Conservation (phyloP, 1,284 basidiomycete genomes). For the Leccinum solheimii region DNA sequence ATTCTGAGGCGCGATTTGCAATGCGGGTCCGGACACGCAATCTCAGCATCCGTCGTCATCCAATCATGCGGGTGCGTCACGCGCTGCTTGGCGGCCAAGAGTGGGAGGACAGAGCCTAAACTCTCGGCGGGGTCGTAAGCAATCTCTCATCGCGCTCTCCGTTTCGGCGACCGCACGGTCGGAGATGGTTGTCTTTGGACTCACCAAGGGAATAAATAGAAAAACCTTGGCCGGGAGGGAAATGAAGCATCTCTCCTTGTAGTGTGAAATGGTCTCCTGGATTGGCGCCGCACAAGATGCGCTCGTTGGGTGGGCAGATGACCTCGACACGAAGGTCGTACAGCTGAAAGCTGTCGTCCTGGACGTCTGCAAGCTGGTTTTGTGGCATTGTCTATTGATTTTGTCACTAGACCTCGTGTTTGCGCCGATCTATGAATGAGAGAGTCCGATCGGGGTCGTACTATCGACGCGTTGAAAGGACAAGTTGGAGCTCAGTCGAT, state of each 20-base stretch:
- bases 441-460: no score
- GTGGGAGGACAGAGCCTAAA: conserved; percentile 57
- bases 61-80: conserved; percentile 55
- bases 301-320: conserved; percentile 53
- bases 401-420: not conserved
- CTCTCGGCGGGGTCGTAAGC: not conserved
- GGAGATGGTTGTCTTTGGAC: conserved; percentile 4
- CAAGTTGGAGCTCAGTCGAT: no score
- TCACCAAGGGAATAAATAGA: conserved; percentile 65
- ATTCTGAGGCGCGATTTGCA: conserved; percentile 60
- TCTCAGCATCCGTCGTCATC: conserved; percentile 64
- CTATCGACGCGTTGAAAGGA: no score
- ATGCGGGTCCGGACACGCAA: conserved; percentile 65
- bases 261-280: conserved; percentile 61
- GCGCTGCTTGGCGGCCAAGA: conserved; percentile 65
- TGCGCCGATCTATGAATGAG: not conserved
- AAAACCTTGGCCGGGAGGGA: conserved; percentile 60
- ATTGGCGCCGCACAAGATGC: conserved; percentile 62
- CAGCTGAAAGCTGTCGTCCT: conserved; percentile 48
- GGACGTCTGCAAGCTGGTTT: not conserved
- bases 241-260: conserved; percentile 59
- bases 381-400: conserved; percentile 10
- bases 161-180: not conserved
- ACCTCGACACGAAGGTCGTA: conserved; percentile 62
- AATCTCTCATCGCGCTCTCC: not conserved